Percentiles rank a stretch among this genome's conserved stretches.
phyloP scores from a whole-genome alignment of 139 green algal species.

The Chlorella sp. region DNA sequence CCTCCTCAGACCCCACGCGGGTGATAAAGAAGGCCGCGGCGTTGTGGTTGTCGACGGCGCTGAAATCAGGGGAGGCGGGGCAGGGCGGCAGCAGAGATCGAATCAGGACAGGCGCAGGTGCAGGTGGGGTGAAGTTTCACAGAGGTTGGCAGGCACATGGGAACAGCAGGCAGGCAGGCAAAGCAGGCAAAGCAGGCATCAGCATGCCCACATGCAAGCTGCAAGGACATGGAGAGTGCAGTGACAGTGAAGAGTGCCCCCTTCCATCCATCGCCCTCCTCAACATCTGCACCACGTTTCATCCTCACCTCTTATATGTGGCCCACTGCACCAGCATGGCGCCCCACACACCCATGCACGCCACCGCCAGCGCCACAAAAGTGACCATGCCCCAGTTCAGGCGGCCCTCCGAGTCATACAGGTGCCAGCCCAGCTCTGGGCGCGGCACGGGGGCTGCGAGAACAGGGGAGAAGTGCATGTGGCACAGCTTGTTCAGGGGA shows the following conservation, averaged over 20 bases:
- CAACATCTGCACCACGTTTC: not conserved
- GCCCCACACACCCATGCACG: slow-evolving; percentile 30
- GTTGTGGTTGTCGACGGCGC: not conserved
- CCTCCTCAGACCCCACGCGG: not conserved
- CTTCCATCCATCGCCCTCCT: not conserved
- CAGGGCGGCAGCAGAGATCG: not conserved
- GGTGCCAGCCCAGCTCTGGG: slow-evolving; percentile 23
- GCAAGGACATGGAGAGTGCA: not conserved
- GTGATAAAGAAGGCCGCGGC: not conserved
- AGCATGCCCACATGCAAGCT: not conserved
- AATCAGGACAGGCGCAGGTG: not conserved
- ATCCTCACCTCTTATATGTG: not conserved
- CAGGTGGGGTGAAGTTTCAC: not conserved
- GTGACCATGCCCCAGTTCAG: slow-evolving; percentile 35
- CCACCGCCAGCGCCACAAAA: slow-evolving; percentile 32
- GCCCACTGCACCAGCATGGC: slow-evolving; percentile 18
- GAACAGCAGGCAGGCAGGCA: not conserved
- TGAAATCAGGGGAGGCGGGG: not conserved
- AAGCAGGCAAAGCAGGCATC: not conserved
- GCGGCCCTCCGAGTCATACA: slow-evolving; percentile 3
- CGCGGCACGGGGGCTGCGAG: not conserved
- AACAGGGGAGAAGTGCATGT: not conserved
- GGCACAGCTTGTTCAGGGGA: no score
- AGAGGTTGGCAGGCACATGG: not conserved
- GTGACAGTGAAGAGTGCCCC: no score